Evolutionary conservation across 108 stramenopile genomes (phyloP).

Genomic region (Ochromonas danica): DNA sequence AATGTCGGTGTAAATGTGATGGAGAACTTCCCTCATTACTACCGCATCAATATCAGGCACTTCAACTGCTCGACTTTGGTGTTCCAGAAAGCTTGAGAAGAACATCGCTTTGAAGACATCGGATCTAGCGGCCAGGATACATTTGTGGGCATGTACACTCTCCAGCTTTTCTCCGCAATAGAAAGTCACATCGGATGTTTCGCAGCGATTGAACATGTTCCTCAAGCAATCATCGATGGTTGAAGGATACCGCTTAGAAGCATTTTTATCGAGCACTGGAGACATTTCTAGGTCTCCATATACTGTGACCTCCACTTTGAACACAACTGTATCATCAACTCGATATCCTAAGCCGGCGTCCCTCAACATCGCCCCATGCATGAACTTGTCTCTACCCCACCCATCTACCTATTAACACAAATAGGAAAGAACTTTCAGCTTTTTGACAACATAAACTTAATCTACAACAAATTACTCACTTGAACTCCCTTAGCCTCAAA

Average conservation of each 20-base stretch:
- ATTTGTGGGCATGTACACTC: neutral
- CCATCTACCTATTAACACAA: neutral
- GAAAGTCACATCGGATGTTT: neutral
- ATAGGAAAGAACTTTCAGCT: neutral
- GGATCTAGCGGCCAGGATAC: neutral
- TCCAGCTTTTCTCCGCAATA: neutral
- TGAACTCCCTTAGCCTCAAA: neutral
- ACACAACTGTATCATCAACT: neutral
- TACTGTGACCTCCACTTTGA: neutral
- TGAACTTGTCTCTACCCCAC: neutral
- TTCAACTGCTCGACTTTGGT: neutral
- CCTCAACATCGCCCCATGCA: neutral
- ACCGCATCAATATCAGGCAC: neutral
- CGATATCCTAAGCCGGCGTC: neutral
- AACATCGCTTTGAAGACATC: neutral
- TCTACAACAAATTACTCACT: neutral
- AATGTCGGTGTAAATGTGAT: neutral
- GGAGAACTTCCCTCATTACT: neutral
- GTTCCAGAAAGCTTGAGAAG: neutral
- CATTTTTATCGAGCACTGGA: neutral
- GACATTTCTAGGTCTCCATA: neutral
- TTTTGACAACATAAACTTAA: neutral
- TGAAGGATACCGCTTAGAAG: neutral
- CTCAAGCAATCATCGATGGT: neutral
- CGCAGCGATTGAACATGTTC: neutral